These are phyloP conservation scores for Oryza longistaminata DNA, from an alignment of 176 grass and related monocot species.

Conservation along the genomic window DNA sequence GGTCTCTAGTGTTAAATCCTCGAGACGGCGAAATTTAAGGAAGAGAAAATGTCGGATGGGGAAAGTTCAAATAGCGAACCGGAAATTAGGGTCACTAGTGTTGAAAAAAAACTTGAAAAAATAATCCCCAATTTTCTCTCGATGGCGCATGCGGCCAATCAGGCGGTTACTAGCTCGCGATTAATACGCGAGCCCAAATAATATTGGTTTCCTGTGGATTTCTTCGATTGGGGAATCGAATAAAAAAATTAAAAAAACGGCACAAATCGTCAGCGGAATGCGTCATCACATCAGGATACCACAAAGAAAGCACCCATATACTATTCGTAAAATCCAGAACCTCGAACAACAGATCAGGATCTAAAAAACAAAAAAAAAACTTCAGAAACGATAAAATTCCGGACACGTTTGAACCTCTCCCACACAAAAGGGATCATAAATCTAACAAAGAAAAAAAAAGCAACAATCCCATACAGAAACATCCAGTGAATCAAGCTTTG, in stretches of 20 bases:
- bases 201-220: neutral
- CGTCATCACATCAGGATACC: neutral
- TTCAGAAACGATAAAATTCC: neutral
- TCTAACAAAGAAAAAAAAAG: neutral
- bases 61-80: constrained; percentile 8
- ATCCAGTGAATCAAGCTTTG: neutral
- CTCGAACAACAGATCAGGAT: constrained; percentile 32
- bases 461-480: neutral
- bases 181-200: neutral
- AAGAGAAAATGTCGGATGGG: neutral
- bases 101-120: neutral
- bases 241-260: neutral
- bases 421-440: neutral
- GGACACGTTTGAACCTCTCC: neutral
- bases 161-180: constrained; percentile 8
- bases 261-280: neutral
- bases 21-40: constrained; percentile 22
- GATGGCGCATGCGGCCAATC: neutral
- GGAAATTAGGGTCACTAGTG: constrained; percentile 6
- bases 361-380: neutral
- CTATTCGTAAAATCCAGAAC: neutral
- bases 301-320: neutral
- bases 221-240: neutral
- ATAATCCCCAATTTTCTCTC: neutral
- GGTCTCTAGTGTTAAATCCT: neutral